These are phyloP conservation scores for Lachancea mirantina DNA, from an alignment of 805 yeast genomes.

Conservation along the genomic window DNA sequence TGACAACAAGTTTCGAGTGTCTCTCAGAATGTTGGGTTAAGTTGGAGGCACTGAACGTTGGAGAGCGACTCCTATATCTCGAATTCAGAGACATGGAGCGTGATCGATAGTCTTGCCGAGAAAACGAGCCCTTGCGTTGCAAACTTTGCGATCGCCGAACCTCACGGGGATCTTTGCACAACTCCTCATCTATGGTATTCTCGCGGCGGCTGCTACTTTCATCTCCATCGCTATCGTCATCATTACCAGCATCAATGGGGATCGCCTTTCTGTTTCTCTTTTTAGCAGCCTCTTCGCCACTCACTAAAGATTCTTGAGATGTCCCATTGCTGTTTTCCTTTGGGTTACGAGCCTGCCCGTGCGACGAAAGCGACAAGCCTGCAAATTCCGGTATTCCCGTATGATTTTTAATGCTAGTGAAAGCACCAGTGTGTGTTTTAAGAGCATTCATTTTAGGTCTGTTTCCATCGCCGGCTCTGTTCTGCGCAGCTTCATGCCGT, in stretches of 20 bases:
- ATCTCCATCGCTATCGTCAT: background rate
- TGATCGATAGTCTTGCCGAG: slow-evolving; percentile 2
- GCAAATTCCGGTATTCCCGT: slow-evolving; percentile 15
- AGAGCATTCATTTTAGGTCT: slow-evolving; percentile 2
- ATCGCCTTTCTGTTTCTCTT: background rate
- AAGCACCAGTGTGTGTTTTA: slow-evolving; percentile 14
- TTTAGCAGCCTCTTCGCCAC: slow-evolving; percentile 19
- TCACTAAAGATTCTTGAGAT: slow-evolving; percentile 19
- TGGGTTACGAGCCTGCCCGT: background rate
- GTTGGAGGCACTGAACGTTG: slow-evolving; percentile 3
- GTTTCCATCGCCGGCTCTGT: background rate
- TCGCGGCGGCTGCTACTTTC: no score
- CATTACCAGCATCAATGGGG: slow-evolving; percentile 3
- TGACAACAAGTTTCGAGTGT: slow-evolving; percentile 13
- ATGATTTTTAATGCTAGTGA: slow-evolving; percentile 9
- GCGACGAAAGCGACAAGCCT: slow-evolving; percentile 16
- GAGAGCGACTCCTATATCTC: slow-evolving; percentile 6
- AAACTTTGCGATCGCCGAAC: slow-evolving; percentile 9
- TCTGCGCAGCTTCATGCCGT: slow-evolving; percentile 11
- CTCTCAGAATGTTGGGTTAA: slow-evolving; percentile 4
- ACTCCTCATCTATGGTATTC: slow-evolving; percentile 9
- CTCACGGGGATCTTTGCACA: slow-evolving; percentile 5
- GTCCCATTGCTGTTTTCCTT: slow-evolving; percentile 1
- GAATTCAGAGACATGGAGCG: slow-evolving; percentile 8
- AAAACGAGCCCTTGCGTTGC: slow-evolving; percentile 2